Base-by-base conservation (phyloP, 2,329 filamentous ascomycete genomes). In the Hypoxylon sp. region DNA sequence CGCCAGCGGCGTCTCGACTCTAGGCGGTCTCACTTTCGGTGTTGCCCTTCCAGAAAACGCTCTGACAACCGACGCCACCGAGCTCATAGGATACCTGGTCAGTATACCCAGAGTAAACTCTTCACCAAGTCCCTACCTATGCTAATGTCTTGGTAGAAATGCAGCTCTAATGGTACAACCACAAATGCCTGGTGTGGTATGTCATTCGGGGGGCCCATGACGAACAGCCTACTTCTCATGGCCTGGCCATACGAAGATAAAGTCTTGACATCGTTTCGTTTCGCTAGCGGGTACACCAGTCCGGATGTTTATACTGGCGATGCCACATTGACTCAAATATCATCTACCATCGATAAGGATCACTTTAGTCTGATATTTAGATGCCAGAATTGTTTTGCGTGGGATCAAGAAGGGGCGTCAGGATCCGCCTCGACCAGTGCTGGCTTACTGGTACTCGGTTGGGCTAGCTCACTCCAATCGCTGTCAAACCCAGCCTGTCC, bases 301-400 rank as follows among this genome's bases (percentile, higher is more conserved):
- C 89, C 89, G 0, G 80, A 81, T 0, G 71, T 84, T 33, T 91
- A 91, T 75, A 81, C 81, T 0, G 90, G 90, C 57, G 81, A 87
- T 67, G 88, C 89, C 7, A 87, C 81, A 32, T 74, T 91, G 22
- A 89, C 85, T 0, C 84, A 88, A 68, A 85, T 91, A 65, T 85
- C 84, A 12, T 83, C 84, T 12, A 82, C 79, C 24, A 80, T 90
- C 60, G 89, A 84, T 70, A 80, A 81, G 14, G 87, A 84, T 24
- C 79, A 85, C 68, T 92, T 86, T 75, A 84, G 84, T 46, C 73
- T 91, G 49, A 83, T 90, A n/a, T 92, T 90, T 78, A 83, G 87
- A 48, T 92, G 89, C 76, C 76, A 88, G 68, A 81, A 82, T 68
- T 88, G 86, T 74, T 78, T 87, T 20, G 71, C 79, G 0, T 88